phyloP scores from a whole-genome alignment of 345 rosid genomes.

The Melaleuca quinquenervia region DNA sequence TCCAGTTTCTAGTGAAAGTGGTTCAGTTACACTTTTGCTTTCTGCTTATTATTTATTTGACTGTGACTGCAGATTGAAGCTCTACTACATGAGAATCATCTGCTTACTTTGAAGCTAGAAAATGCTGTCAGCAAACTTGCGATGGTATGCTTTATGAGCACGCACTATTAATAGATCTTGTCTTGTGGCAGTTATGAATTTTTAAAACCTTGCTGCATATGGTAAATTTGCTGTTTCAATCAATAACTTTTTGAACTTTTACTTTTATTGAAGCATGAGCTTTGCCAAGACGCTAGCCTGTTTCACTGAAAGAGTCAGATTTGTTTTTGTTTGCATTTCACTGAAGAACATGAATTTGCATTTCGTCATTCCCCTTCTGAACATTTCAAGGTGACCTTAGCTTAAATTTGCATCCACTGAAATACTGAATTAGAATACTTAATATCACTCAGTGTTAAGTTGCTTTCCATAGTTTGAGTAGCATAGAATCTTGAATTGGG shows the following conservation, averaged over 20 bases:
- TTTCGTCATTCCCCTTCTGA: not conserved
- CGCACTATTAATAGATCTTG: not conserved
- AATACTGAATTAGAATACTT: not conserved
- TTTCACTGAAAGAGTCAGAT: not conserved
- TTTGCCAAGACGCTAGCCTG: not conserved
- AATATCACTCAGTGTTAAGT: not conserved
- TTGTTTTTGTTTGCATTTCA: not conserved
- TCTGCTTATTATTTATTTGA: not conserved
- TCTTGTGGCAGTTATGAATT: not conserved
- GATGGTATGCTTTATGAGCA: conserved; percentile 8
- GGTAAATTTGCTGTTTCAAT: not conserved
- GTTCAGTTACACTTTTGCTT: not conserved
- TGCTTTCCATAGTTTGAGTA: not conserved
- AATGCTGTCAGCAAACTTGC: conserved; percentile 15
- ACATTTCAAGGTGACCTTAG: not conserved
- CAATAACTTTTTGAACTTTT: not conserved
- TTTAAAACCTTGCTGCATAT: not conserved
- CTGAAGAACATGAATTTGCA: not conserved
- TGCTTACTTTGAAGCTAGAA: conserved; percentile 17
- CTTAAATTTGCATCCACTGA: not conserved
- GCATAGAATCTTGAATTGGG: not conserved
- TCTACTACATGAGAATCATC: conserved; percentile 13
- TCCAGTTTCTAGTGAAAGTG: not conserved
- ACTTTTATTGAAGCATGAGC: not conserved
- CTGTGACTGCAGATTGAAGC: conserved; percentile 15